Conservation (phyloP, 1,284 basidiomycete species). For the Ceratobasidium sp. region DNA sequence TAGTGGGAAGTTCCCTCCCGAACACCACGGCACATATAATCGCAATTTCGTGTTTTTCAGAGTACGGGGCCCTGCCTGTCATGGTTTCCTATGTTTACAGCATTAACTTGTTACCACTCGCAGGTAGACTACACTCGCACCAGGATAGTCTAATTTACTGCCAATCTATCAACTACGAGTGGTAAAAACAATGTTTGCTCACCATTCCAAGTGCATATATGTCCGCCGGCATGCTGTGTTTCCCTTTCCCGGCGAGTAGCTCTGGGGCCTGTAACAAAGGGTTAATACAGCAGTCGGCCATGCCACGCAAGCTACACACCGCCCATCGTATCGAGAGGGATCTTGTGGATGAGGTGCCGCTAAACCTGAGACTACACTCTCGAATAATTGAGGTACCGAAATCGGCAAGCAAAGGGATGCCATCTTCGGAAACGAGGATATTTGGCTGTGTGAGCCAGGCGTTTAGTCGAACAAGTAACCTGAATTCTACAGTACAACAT, state of each 20-base stretch:
- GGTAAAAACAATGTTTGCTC: background rate
- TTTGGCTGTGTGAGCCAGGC: background rate
- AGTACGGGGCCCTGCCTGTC: no score
- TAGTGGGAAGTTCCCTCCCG: no score
- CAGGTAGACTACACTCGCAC: no score
- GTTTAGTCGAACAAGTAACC: background rate
- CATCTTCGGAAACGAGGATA: background rate
- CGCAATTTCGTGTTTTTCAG: no score
- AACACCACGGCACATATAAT: no score
- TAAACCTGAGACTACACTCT: background rate
- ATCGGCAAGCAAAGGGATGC: background rate
- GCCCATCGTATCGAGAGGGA: background rate
- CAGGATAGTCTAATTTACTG: no score
- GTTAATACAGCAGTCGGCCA: no score
- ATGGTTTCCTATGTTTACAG: no score
- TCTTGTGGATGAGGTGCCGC: background rate
- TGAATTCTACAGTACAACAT: background rate
- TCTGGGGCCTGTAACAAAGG: background rate
- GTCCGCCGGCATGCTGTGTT: background rate
- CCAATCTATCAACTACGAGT: no score
- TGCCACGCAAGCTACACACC: background rate
- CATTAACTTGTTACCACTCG: no score
- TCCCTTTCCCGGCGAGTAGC: background rate
- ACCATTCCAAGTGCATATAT: conserved; percentile 27
- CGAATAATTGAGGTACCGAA: background rate